Evolutionary conservation across 305 asterid genomes (phyloP).

Genomic region (Coffea humblotiana): DNA sequence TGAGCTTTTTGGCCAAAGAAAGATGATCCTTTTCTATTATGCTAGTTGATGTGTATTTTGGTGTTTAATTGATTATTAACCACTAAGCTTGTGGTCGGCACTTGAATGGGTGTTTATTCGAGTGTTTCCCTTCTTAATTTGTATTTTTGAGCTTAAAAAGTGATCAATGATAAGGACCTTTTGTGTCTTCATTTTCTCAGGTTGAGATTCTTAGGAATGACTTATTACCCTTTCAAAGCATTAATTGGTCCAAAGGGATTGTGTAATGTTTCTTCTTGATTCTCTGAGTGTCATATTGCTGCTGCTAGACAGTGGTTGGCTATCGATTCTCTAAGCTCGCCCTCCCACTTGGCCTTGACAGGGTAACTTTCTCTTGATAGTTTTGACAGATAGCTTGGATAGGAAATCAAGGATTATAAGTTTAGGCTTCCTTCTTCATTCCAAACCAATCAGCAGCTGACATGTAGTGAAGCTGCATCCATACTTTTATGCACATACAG

Average conservation of each 20-base stretch:
- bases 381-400: not conserved
- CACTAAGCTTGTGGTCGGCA: not conserved
- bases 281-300: not conserved
- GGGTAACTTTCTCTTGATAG: not conserved
- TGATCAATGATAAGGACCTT: not conserved
- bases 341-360: not conserved
- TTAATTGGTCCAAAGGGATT: not conserved
- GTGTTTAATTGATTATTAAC: not conserved
- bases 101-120: not conserved
- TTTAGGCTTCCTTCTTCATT: not conserved
- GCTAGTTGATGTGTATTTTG: not conserved
- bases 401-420: constrained; percentile 2
- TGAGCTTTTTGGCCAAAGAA: not conserved
- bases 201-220: not conserved
- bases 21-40: not conserved
- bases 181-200: not conserved
- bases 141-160: not conserved
- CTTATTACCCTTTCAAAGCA: not conserved
- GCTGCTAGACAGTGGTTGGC: not conserved
- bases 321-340: not conserved
- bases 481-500: not conserved
- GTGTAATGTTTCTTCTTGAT: not conserved
- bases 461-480: constrained; percentile 14
- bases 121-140: not conserved
- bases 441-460: constrained; percentile 17